These are phyloP conservation scores for Hypholoma sublateritium DNA, from an alignment of 768 basidiomycete species.

Conservation along the genomic window DNA sequence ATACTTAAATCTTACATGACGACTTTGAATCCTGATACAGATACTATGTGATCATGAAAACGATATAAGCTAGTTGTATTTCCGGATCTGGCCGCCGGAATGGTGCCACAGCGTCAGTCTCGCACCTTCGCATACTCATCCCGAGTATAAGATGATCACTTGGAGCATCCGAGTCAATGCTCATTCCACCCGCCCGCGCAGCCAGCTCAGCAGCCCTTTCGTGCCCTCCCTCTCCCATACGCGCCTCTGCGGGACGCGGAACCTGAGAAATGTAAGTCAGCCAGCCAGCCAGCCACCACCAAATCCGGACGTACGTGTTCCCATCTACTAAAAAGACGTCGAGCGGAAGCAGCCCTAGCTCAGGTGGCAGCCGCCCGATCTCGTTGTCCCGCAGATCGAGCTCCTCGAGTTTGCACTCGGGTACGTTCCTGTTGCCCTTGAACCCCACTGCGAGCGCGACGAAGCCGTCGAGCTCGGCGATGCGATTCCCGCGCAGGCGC, in stretches of 20 bases:
- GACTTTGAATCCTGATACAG: background rate
- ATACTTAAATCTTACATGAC: background rate
- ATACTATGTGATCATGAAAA: background rate
- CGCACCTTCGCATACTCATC: too few relatives aligned
- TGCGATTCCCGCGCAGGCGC: constrained; percentile 65
- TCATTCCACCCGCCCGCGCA: constrained; percentile 70
- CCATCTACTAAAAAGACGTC: constrained; percentile 86
- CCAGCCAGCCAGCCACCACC: background rate
- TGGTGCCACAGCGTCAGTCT: too few relatives aligned
- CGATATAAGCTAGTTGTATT: background rate
- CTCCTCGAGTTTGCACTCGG: constrained; percentile 78
- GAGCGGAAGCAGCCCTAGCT: constrained; percentile 72
- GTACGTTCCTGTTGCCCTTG: constrained; percentile 59
- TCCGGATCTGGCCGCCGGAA: too few relatives aligned
- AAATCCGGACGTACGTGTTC: constrained; percentile 60
- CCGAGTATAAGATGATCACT: too few relatives aligned
- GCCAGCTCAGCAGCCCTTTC: constrained; percentile 77
- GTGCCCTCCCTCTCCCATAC: constrained; percentile 90
- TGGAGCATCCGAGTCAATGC: background rate
- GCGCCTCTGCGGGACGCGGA: constrained; percentile 76
- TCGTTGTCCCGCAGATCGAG: constrained; percentile 83
- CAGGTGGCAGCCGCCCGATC: constrained; percentile 64
- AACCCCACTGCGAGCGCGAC: constrained; percentile 60
- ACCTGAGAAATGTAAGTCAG: constrained; percentile 39
- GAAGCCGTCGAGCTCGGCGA: constrained; percentile 64